Evolutionary conservation across 305 asterid genomes (phyloP).

Genomic region (Ruellia speciosa): DNA sequence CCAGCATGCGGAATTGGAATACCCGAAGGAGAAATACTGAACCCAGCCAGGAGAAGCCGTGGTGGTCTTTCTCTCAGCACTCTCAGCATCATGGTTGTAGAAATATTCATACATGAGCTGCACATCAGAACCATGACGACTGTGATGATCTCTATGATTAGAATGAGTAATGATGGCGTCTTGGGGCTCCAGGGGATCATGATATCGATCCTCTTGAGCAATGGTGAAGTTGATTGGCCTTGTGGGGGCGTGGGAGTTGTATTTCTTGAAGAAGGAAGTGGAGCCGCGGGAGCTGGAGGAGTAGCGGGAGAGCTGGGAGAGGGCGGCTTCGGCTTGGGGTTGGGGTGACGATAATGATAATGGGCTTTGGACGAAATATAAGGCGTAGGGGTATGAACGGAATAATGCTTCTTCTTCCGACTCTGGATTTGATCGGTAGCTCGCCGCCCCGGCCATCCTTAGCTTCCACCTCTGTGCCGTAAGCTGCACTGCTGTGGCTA

Average conservation of each 20-base stretch:
- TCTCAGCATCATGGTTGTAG: no score
- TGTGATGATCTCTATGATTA: no score
- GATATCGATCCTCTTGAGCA: background rate
- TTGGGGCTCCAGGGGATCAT: no score
- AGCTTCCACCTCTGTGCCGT: no score
- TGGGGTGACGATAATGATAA: conserved; percentile 19
- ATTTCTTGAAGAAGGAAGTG: background rate
- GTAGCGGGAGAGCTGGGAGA: background rate
- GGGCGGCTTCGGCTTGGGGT: background rate
- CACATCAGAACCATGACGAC: no score
- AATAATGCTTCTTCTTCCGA: conserved; percentile 68
- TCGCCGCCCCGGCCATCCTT: no score
- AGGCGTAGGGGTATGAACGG: conserved; percentile 46
- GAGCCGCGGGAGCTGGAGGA: background rate
- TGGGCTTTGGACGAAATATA: conserved; percentile 70
- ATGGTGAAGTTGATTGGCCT: background rate
- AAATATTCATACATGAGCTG: no score
- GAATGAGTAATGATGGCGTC: background rate
- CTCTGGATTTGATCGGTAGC: conserved; percentile 20
- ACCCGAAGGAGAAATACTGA: conserved; percentile 36
- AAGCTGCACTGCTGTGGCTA: no score
- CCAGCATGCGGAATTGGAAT: conserved; percentile 54
- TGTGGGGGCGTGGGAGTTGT: background rate
- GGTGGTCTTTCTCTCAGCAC: background rate
- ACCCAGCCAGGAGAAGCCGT: conserved; percentile 26